A percentile compares a stretch with the other conserved stretches of the same genome.
These are phyloP conservation scores for Triticum dicoccoides DNA, from an alignment of 176 grass and related monocot genomes.

Conservation along the genomic window DNA sequence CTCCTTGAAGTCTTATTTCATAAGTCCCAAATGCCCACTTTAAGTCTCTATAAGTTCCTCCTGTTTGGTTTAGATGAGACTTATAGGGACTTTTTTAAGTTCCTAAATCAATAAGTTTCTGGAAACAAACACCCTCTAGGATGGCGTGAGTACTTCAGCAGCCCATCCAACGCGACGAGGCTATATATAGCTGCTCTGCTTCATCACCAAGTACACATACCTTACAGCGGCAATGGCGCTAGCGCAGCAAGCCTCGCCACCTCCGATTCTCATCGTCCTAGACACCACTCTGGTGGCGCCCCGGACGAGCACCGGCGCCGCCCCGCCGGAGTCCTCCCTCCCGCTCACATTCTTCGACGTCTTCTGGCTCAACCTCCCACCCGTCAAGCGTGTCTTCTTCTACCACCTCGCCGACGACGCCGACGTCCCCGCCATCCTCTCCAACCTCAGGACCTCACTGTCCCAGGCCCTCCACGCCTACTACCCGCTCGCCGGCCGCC, in stretches of 20 bases:
- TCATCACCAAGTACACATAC: not conserved
- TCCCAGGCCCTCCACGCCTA: no score
- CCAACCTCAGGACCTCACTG: no score
- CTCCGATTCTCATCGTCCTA: not conserved
- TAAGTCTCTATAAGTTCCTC: no score
- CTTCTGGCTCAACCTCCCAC: not conserved
- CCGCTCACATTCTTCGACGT: constrained; percentile 15
- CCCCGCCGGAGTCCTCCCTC: not conserved
- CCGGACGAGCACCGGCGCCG: not conserved
- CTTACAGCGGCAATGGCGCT: not conserved
- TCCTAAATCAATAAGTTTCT: no score
- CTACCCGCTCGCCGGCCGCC: not conserved
- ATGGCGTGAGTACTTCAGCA: not conserved
- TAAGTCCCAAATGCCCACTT: no score
- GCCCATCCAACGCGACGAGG: not conserved
- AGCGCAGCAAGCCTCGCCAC: not conserved
- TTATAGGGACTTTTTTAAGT: no score
- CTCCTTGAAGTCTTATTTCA: no score
- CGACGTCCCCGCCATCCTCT: no score
- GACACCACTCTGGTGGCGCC: not conserved
- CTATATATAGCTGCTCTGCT: not conserved
- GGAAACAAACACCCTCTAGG: no score
- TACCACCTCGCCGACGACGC: no score
- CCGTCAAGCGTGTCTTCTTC: no score
- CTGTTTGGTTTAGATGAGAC: no score